Conservation (phyloP, 73 alveolate species). For the Paramecium biaurelia region DNA sequence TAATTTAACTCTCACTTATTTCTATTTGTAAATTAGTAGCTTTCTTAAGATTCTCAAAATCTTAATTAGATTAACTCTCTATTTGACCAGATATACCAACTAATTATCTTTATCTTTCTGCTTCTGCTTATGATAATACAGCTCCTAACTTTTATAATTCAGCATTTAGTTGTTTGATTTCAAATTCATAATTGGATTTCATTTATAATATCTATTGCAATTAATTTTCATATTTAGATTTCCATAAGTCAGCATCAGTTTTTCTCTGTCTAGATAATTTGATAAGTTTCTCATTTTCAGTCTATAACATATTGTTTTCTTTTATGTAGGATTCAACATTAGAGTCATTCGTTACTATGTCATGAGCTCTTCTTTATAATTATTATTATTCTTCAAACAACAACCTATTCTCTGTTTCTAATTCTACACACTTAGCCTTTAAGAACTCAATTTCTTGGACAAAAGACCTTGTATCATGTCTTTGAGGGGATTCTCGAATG, state of each 20-base stretch:
- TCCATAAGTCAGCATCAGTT: conserved; percentile 50
- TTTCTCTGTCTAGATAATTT: conserved; percentile 26
- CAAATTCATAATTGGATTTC: conserved; percentile 37
- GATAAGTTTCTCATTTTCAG: conserved; percentile 6
- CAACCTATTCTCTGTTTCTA: conserved; percentile 19
- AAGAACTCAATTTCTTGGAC: conserved; percentile 15
- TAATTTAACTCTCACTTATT: conserved; percentile 28
- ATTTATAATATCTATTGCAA: conserved; percentile 16
- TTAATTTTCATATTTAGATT: conserved; percentile 47
- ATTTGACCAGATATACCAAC: conserved; percentile 11
- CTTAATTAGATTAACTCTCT: conserved; percentile 23
- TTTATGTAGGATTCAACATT: neutral
- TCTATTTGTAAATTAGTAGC: conserved; percentile 37
- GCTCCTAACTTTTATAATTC: conserved; percentile 6
- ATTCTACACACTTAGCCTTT: conserved; percentile 12
- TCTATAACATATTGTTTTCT: neutral
- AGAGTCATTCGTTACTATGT: neutral
- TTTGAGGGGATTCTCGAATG: neutral
- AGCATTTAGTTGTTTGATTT: conserved; percentile 3
- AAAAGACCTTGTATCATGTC: conserved; percentile 25
- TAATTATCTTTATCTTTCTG: conserved; percentile 4
- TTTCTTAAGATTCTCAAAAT: conserved; percentile 27
- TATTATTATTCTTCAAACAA: conserved; percentile 2
- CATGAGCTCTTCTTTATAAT: conserved; percentile 34
- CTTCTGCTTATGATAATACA: neutral